Percentiles rank a stretch among this genome's conserved stretches.
phyloP scores from a whole-genome alignment of 108 stramenopile genomes.

The Cyclotella atomus region DNA sequence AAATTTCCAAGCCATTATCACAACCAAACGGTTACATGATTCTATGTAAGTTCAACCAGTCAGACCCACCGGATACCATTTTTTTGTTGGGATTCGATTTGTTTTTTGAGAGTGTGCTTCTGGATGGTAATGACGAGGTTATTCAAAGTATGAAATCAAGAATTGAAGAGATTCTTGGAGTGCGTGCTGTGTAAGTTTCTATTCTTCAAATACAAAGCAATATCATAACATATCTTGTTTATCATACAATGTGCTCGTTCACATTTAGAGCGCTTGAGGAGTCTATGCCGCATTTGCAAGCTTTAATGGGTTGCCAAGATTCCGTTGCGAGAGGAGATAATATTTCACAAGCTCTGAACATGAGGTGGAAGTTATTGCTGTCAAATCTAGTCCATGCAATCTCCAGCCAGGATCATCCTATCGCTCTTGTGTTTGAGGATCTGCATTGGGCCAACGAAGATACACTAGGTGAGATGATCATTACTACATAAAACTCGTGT shows the following conservation, averaged over 20 bases:
- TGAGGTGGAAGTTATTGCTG: not conserved
- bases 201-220: not conserved
- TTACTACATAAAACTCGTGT: no score
- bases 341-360: not conserved
- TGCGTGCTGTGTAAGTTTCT: conserved; percentile 10
- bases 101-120: conserved; percentile 8
- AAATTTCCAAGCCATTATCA: conserved; percentile 7
- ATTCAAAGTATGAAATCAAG: not conserved
- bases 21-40: conserved; percentile 26
- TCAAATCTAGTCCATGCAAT: conserved; percentile 22
- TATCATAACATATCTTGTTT: not conserved
- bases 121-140: not conserved
- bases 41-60: conserved; percentile 19
- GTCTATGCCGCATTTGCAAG: not conserved
- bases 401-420: conserved; percentile 11
- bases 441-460: conserved; percentile 31
- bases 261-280: not conserved
- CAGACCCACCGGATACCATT: conserved; percentile 6
- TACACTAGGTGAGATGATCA: not conserved
- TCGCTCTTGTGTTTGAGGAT: conserved; percentile 21
- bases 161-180: conserved; percentile 17
- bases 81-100: conserved; percentile 14
- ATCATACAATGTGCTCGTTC: not conserved
- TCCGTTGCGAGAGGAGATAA: not conserved
- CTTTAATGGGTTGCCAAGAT: not conserved